phyloP scores from a whole-genome alignment of 1,284 basidiomycete species.

The Cutaneotrichosporon arboriforme region DNA sequence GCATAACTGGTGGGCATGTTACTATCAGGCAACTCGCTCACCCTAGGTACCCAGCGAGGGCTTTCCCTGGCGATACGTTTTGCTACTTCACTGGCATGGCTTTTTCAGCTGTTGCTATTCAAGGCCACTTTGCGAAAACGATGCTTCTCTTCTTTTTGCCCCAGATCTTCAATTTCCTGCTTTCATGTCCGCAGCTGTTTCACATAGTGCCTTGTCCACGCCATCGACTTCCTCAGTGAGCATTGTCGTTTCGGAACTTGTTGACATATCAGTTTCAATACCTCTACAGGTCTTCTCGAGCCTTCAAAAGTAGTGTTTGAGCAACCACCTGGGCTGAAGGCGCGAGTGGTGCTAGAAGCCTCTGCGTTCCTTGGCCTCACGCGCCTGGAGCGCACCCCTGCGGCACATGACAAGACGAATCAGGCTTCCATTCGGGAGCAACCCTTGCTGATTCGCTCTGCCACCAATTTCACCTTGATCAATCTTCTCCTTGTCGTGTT shows the following conservation, averaged over 20 bases:
- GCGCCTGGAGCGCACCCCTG: constrained; percentile 57
- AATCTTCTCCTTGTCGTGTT: constrained; percentile 72
- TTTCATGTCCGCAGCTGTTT: constrained; percentile 93
- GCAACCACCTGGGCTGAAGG: constrained; percentile 52
- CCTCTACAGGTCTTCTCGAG: constrained; percentile 63
- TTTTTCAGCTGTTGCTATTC: constrained; percentile 90
- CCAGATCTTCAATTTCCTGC: constrained; percentile 94
- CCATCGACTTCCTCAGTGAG: constrained; percentile 82
- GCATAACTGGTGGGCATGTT: constrained; percentile 76
- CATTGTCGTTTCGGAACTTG: not conserved
- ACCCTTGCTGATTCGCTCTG: constrained; percentile 54
- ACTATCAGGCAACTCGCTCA: constrained; percentile 7
- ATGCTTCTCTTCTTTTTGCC: constrained; percentile 94
- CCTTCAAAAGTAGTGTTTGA: constrained; percentile 66
- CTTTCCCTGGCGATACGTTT: constrained; percentile 94
- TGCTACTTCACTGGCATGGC: constrained; percentile 99
- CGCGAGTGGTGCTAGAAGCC: constrained; percentile 56
- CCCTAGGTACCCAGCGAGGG: constrained; percentile 87
- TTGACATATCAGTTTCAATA: constrained; percentile 58
- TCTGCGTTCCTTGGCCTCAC: constrained; percentile 62
- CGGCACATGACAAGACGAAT: constrained; percentile 27
- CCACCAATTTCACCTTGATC: constrained; percentile 81
- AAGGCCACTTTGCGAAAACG: constrained; percentile 93
- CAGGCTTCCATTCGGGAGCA: no score
- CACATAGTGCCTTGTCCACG: constrained; percentile 88